A percentile compares a stretch with the other conserved stretches of the same genome.
Evolutionary conservation across 345 rosid genomes (phyloP).

Genomic region (Clausena lansium): DNA sequence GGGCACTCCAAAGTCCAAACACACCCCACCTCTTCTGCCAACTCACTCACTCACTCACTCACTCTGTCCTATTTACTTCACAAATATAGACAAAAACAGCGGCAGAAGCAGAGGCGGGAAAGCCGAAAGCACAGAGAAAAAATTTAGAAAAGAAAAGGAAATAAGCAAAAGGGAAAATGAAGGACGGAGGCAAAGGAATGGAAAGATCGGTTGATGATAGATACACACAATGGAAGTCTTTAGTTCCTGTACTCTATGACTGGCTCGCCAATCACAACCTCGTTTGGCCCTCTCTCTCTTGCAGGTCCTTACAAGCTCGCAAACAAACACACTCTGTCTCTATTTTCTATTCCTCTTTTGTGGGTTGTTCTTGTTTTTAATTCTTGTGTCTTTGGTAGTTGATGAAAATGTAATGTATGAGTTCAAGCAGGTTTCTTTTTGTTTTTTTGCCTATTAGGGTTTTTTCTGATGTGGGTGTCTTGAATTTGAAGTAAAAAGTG

Average conservation of each 20-base stretch:
- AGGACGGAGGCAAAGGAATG: constrained; percentile 13
- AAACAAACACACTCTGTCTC: not conserved
- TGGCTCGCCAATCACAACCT: constrained; percentile 46
- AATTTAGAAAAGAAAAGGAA: not conserved
- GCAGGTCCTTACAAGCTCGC: constrained; percentile 35
- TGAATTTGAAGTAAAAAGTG: not conserved
- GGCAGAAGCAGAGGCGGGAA: constrained; percentile 15
- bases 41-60: no score
- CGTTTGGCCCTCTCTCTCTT: constrained; percentile 55
- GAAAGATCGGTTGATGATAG: constrained; percentile 35
- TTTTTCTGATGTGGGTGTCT: not conserved
- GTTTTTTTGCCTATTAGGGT: not conserved
- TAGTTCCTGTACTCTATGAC: constrained; percentile 48
- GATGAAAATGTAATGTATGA: not conserved
- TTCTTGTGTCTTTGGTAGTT: not conserved
- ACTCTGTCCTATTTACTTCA: not conserved
- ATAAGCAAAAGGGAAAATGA: not conserved
- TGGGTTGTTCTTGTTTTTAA: not conserved
- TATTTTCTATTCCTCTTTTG: constrained; percentile 9
- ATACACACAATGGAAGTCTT: constrained; percentile 43
- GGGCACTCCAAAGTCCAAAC: no score
- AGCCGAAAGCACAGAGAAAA: not conserved
- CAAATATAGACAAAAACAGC: constrained; percentile 1
- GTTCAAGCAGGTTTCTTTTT: not conserved
- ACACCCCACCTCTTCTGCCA: no score